Evolutionary conservation across 2,329 filamentous ascomycete genomes (phyloP).

Genomic region (Pseudogymnoascus sp.): DNA sequence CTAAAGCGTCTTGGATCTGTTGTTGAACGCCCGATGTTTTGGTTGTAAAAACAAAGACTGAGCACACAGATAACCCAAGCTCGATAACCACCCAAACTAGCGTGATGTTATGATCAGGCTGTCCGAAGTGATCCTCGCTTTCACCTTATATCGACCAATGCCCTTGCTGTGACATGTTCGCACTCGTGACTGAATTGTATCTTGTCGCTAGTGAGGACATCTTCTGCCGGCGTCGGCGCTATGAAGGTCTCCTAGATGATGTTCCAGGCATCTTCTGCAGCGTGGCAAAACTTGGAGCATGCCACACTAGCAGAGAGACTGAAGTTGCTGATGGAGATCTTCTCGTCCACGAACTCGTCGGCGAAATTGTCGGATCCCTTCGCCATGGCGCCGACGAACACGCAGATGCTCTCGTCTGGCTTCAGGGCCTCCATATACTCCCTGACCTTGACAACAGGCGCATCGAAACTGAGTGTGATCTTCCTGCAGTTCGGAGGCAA

Average conservation of each 20-base stretch:
- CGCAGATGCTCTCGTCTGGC: slow-evolving; percentile 85
- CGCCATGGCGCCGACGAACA: slow-evolving; percentile 97
- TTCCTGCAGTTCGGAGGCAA: slow-evolving; percentile 95
- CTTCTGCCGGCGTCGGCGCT: slow-evolving; percentile 5
- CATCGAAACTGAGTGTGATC: slow-evolving; percentile 91
- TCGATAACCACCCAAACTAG: slow-evolving; percentile 38
- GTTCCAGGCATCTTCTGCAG: slow-evolving; percentile 91
- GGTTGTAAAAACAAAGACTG: slow-evolving; percentile 77
- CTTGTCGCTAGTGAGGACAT: slow-evolving; percentile 6
- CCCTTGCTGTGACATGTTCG: slow-evolving; percentile 12
- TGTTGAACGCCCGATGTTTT: slow-evolving; percentile 74
- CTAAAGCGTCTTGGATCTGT: slow-evolving; percentile 57
- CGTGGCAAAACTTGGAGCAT: slow-evolving; percentile 99
- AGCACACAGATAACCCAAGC: slow-evolving; percentile 57
- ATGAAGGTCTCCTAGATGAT: slow-evolving; percentile 55
- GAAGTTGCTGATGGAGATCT: slow-evolving; percentile 97
- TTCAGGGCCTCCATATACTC: slow-evolving; percentile 78
- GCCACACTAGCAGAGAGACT: slow-evolving; percentile 95
- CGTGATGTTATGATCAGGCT: slow-evolving; percentile 66
- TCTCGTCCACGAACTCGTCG: slow-evolving; percentile 88
- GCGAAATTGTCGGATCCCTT: slow-evolving; percentile 95
- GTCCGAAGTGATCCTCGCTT: slow-evolving; percentile 29
- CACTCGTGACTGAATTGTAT: background rate
- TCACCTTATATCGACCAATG: slow-evolving; percentile 27
- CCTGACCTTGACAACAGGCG: slow-evolving; percentile 73